Evolutionary conservation across 2,329 filamentous ascomycete species (phyloP), one percentile per base, ranked within the genome.

Genomic region (Pseudogymnoascus sp.): DNA sequence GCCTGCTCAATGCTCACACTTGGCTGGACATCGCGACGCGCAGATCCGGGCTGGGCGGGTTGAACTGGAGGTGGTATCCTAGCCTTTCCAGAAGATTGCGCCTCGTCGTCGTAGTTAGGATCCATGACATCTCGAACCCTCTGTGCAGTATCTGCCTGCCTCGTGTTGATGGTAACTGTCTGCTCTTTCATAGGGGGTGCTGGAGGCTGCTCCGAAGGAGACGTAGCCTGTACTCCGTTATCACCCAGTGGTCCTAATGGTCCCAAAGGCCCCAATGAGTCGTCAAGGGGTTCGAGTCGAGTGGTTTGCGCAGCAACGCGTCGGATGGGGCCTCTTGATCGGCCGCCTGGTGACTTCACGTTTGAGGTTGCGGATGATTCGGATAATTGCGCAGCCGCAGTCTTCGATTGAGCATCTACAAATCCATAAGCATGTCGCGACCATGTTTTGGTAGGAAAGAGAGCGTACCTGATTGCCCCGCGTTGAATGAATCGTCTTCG

Each of bases 1-100:
- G 95, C 95, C 78, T 96, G 90, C 76, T 98, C 93, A 63, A 98
- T 80, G 75, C 89, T 96, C 68, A 97, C 85, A 73, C 93, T 96
- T 16, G 93, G 92, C 72, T 80, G 86, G 68, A 73, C 84, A 72
- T 77, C 82, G 74, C 75, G 80, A 70, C 78, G 77, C 33, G 82
- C 72, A 28, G 79, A 76, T 63, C 80, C 83, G 19, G 81, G 81
- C 67, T 79, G 78, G 6, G 85, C 81, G 40, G 82, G 80, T 66
- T 85, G 82, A 8, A 88, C 84, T 2, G 85, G 85, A 35, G 85
- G 85, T 60, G 89, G 91, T 64, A 84, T 82, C 66, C 90, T 81
- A 38, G 88, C 82, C 41, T 84, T 81, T 4, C 78, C 69, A 28
- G 77, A 70, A 69, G 73, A 72, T 66, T 77, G 78, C 8, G 83